Evolutionary conservation across 257 asterid species (phyloP), one percentile per base, ranked within the genome.

Genomic region (Scutellaria galericulata): DNA sequence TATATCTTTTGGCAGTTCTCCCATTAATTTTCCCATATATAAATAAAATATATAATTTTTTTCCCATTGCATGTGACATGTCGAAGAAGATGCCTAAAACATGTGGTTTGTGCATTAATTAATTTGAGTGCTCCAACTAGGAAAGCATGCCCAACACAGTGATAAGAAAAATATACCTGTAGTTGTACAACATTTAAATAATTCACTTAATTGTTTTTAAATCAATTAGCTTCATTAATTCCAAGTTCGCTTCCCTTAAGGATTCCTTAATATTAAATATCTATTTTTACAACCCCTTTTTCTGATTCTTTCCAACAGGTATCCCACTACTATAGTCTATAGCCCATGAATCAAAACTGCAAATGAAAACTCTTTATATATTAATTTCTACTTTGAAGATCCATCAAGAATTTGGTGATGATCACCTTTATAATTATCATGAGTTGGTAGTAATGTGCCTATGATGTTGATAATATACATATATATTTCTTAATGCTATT

Each of bases 381-480:
- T 59, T 47, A 55, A 50, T 53, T 52, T 9, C 35, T 41, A 68
- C 73, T 70, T 70, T 35, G 62, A 72, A 80, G 44, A 71, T 75
- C 76, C 71, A 71, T 65, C 66, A 50, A 62, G 44, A 64, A 70
- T 40, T 68, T 35, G 58, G 24, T 64, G 56, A 47, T 62, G 44
- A 31, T 31, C 37, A 31, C 11, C 67, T 70, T 77, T 71, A 55
- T 68, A 55, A 44, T 64, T 45, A n/a, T 60, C 62, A 75, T 69
- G 68, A 74, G 78, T 73, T 78, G 73, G 85, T 75, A 81, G 81
- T 87, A 75, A 87, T 87, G 83, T 72, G 72, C 48, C 46, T 77
- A 77, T 80, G 85, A 84, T 73, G 57, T 41, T 63, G 44, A 66
- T 62, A 45, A 15, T 31, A 31, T 31, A 31, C 3, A 31, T 31